Base-by-base conservation (phyloP, 2,329 filamentous ascomycete genomes). In the Lachnellula suecica region DNA sequence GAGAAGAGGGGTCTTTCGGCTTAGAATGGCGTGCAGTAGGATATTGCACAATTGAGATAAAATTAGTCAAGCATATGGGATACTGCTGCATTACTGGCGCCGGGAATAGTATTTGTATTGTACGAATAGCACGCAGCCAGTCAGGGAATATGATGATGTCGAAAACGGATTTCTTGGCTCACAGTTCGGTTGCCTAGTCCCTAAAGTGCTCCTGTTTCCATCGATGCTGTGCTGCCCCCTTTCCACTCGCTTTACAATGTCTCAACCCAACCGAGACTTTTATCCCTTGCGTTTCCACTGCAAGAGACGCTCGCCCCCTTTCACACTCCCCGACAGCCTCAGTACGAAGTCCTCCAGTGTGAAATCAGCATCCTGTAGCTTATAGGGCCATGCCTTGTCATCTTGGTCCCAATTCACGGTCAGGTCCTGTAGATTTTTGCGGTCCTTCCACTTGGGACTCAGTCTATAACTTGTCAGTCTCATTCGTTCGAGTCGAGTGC, bases 1-100 rank as follows among this genome's bases (percentile, higher is more conserved):
- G 93, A 96, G 79, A 96, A 94, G 75, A 79, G 91, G 58, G 92
- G 92, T 2, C 76, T 97, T 55, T 88, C 88, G 19, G 82, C 84
- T 45, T 90, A 76, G 50, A 35, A 15, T 13, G 31, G 31, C 31
- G 9, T 7, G 31, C 31, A n/a, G 31, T 35, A n/a, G 31, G 17
- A 35, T 35, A n/a, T n/a, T n/a, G n/a, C n/a, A n/a, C n/a, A n/a
- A n/a, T n/a, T n/a, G n/a, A n/a, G n/a, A n/a, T n/a, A n/a, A n/a
- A n/a, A n/a, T n/a, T n/a, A n/a, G n/a, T n/a, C n/a, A n/a, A n/a
- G n/a, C n/a, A n/a, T n/a, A n/a, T n/a, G n/a, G n/a, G n/a, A n/a
- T n/a, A n/a, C 17, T 17, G 31, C 15, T 7, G 31, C 31, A 35
- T 35, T 35, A n/a, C 13, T 17, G 15, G 31, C 31, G 31, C 17